Evolutionary conservation across 139 green algal genomes (phyloP).

Genomic region (Chlorella sp.): DNA sequence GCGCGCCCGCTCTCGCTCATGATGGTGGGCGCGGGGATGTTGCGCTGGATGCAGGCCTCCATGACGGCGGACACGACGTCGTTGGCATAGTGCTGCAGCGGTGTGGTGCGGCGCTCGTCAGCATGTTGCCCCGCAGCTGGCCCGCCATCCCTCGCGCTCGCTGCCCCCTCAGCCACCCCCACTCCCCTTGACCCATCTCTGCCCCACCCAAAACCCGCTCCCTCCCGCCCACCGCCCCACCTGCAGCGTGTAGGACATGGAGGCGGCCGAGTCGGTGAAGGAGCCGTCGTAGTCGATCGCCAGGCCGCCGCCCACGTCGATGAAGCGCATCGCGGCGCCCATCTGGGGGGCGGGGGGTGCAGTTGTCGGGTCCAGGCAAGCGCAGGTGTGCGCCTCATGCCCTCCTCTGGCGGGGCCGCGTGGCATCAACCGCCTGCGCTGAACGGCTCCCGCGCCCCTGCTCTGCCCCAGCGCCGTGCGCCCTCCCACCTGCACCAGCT

Average conservation of each 20-base stretch:
- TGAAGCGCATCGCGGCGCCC: constrained; percentile 51
- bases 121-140: background rate
- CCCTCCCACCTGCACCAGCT: constrained; percentile 46
- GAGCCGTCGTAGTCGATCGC: constrained; percentile 66
- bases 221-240: too few relatives aligned
- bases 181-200: background rate
- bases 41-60: constrained; percentile 60
- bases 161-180: too few relatives aligned
- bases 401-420: too few relatives aligned
- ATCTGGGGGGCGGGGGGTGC: constrained; percentile 1
- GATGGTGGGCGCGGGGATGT: constrained; percentile 51
- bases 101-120: too few relatives aligned
- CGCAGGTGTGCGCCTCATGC: too few relatives aligned
- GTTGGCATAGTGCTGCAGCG: constrained; percentile 16
- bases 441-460: background rate
- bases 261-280: constrained; percentile 30
- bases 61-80: constrained; percentile 33
- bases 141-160: too few relatives aligned
- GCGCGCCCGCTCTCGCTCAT: constrained; percentile 61
- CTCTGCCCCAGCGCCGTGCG: background rate
- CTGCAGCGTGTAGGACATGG: constrained; percentile 60
- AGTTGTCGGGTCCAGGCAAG: too few relatives aligned
- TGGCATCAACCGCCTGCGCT: too few relatives aligned
- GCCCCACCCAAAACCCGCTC: too few relatives aligned
- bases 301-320: constrained; percentile 68